Evolutionary conservation across 1,139 yeast genomes (phyloP), one percentile per base, ranked within the genome.

Genomic region (Scheffersomyces titani): DNA sequence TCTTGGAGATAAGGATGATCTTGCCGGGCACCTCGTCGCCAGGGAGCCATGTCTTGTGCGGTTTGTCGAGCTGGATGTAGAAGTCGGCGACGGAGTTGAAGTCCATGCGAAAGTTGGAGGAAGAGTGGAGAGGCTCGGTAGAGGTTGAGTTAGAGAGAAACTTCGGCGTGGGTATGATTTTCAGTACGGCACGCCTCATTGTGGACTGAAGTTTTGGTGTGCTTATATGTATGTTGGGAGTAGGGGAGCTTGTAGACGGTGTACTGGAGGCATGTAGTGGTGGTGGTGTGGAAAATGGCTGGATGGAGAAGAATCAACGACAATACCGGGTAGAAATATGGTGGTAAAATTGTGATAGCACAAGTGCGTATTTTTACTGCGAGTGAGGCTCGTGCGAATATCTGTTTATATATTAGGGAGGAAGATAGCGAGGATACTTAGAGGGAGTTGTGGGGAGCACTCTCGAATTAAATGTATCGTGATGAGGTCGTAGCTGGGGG

Each of bases 11-110:
- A 18, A 88, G 72, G 3, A 86, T 81, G 22, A 86, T 80, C 62
- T 84, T 87, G 6, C 94, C 94, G 1, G 80, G 73, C n/a, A 88
- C 82, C 63, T 83, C 83, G 58, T 88, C 90, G 16, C 92, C 91
- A 0, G 92, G 92, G 18, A 77, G 71, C 80, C 85, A 87, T 20
- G 82, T 75, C 65, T 84, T 82, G 70, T 90, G 96, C 1, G 96
- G 94, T 57, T 88, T 87, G 62, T 87, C 89, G 56, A 91, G 74
- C 53, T 80, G 80, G 51, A 91, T 85, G 70, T 85, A 89, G 70
- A 90, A 89, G 61, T 89, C 92, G 54, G 83, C 81, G 59, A 84
- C 79, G 6, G 82, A 72, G 54, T 74, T 75, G 62, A 76, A 71
- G 61, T 83, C 87, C 44, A 82, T 63, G 57, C 70, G 75, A 61